Evolutionary conservation across 176 grass and related monocot genomes (phyloP), one percentile per base, ranked within the genome.

Genomic region (Carex pumila): DNA sequence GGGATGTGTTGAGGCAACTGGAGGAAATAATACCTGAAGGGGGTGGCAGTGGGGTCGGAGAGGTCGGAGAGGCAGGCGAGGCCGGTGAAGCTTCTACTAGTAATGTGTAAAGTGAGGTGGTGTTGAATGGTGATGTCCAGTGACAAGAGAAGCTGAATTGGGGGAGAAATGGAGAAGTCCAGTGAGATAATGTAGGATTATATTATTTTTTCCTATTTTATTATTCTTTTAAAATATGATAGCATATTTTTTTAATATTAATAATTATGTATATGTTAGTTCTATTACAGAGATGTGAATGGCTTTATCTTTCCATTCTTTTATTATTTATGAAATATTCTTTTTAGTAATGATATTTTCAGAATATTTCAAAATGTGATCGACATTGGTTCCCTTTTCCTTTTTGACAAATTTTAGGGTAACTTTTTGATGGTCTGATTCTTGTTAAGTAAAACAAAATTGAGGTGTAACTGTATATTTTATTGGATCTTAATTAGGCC

Each of bases 11-110:
- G 50, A 81, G 65, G 71, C 92, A 94, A 81, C 90, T 97, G 2
- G 88, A 94, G 90, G 77, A 94, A 90, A 94, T 97, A 84, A 87
- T 65, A 55, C 90, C 94, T 5, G 92, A 91, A 12, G 6, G 21
- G 1, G 94, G 10, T 12, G 64, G 61, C 11, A 30, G 76, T 12
- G 47, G 9, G 10, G 60, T 69, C 41, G 4, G 84, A 49, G 8
- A 80, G 81, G 1, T 63, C 56, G 55, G 54, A 1, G 65, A 91
- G 1, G 17, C 79, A 31, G 2, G 85, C 19, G 10, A 84, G 84
- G 1, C 65, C 66, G 8, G 86, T 64, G 62, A 86, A 34, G 74
- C 86, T 49, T 81, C 85, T n/a, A 76, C 83, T 45, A 87, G 54
- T 37, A 82, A 85, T 9, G 91, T 85, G 80, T 88, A 87, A 72